Conservation (phyloP, 202 grass and related monocot species). For the Musa balbisiana region DNA sequence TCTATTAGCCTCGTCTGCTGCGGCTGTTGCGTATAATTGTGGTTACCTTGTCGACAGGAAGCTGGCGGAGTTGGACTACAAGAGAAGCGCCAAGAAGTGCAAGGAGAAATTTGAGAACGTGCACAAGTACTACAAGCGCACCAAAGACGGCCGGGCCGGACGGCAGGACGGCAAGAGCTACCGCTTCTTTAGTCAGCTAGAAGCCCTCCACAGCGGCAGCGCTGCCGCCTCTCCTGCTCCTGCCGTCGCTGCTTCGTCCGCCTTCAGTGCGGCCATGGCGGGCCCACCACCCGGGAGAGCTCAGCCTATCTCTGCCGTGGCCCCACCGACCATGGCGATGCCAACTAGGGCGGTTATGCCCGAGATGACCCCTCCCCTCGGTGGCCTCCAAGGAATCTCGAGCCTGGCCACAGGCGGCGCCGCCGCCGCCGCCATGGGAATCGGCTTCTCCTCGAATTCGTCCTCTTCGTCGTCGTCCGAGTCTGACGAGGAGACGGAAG, state of each 20-base stretch:
- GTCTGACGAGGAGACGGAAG: slow-evolving; percentile 61
- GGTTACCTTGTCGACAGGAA: slow-evolving; percentile 3
- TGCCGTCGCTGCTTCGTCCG: slow-evolving; percentile 9
- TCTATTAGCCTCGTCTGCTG: neutral
- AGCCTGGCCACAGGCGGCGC: neutral
- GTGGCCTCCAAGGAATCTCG: neutral
- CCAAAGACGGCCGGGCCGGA: neutral
- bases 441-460: slow-evolving; percentile 90
- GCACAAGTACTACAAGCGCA: slow-evolving; percentile 2
- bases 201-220: slow-evolving; percentile 11
- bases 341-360: neutral
- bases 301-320: slow-evolving; percentile 3
- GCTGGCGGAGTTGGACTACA: slow-evolving; percentile 10
- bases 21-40: neutral
- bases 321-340: neutral
- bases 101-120: slow-evolving; percentile 10
- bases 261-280: neutral
- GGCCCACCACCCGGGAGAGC: neutral
- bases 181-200: slow-evolving; percentile 5
- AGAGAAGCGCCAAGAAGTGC: slow-evolving; percentile 1
- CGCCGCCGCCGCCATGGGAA: slow-evolving; percentile 11
- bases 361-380: slow-evolving; percentile 28
- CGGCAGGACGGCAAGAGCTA: slow-evolving; percentile 10
- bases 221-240: neutral
- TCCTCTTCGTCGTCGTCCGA: slow-evolving; percentile 38